Base-by-base conservation (phyloP, 2,329 filamentous ascomycete species). In the Talaromyces sp. region DNA sequence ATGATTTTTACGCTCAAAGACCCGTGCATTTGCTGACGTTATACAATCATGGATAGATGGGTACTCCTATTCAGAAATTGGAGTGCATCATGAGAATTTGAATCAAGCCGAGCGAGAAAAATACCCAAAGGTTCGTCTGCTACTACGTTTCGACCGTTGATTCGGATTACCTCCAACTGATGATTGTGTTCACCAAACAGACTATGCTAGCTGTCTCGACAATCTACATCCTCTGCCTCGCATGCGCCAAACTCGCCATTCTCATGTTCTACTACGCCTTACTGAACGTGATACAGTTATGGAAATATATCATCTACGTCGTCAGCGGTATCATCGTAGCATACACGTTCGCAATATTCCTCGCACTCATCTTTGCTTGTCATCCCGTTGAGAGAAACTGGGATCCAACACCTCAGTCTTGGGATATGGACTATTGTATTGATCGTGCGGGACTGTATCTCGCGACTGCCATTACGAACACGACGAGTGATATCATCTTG, bases 391-490 rank as follows among this genome's bases (percentile, higher is more conserved):
- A 64, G n/a, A 69, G 68, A 60, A 65, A 56, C n/a, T 73, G 70
- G 72, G 63, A 64, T n/a, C 22, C 22, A 3, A 54, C n/a, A 19
- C 15, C n/a, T 45, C 10, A 31, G 31, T 58, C 15, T 69, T 36
- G 43, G 43, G 7, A 51, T 53, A 31, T 8, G 31, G 71, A 70
- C 0, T 68, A 67, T 7, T 72, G 70, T 34, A 65, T 72, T 11
- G 56, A 67, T 47, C 65, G 65, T 31, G 51, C 56, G 1, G 66
- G 61, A 5, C 29, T 72, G 1, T 72, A 71, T 53, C 64, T 71
- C 3, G 70, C 71, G 10, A 71, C 68, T 2, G 70, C 71, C 0
- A 58, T 69, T 43, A 70, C 68, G 1, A 73, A 73, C 58, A 72
- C 69, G 11, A 25, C 66, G 2, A 72, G 68, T n/a, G 72, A 73